Conservation (phyloP, 805 yeast species). For the Jamesozyma piceae region DNA sequence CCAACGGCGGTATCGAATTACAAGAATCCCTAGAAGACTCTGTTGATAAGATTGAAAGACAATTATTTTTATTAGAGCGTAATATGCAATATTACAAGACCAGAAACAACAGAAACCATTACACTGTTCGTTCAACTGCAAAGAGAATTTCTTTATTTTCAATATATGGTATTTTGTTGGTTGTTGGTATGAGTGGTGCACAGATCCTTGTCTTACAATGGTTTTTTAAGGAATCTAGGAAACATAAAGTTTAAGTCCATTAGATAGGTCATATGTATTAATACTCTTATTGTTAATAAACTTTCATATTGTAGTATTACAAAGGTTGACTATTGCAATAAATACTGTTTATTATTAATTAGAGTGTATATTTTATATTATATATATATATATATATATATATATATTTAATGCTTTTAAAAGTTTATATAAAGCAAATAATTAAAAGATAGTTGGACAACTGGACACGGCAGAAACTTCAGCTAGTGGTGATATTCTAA, state of each 20-base stretch:
- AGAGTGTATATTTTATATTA: too few relatives aligned
- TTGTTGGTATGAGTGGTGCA: conserved; percentile 60
- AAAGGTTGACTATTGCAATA: too few relatives aligned
- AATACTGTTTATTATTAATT: too few relatives aligned
- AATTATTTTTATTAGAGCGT: conserved; percentile 47
- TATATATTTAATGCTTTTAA: too few relatives aligned
- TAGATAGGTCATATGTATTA: too few relatives aligned
- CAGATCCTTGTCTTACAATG: conserved; percentile 62
- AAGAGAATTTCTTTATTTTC: conserved; percentile 56
- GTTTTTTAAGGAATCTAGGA: conserved; percentile 64
- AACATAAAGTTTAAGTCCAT: conserved; percentile 52
- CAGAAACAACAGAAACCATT: conserved; percentile 86
- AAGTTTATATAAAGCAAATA: too few relatives aligned
- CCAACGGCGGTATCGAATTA: conserved; percentile 13
- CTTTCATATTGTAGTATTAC: too few relatives aligned
- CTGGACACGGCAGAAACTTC: too few relatives aligned
- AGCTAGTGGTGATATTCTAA: too few relatives aligned
- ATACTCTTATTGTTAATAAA: too few relatives aligned
- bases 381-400: too few relatives aligned
- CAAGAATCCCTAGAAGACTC: conserved; percentile 29
- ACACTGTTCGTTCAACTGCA: conserved; percentile 57
- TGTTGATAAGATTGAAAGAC: conserved; percentile 49
- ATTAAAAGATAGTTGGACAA: too few relatives aligned
- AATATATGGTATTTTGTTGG: conserved; percentile 51
- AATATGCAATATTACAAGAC: conserved; percentile 76